Conservation (phyloP, 192 early-diverging fungal species). For the Entophlyctis luteolus region DNA sequence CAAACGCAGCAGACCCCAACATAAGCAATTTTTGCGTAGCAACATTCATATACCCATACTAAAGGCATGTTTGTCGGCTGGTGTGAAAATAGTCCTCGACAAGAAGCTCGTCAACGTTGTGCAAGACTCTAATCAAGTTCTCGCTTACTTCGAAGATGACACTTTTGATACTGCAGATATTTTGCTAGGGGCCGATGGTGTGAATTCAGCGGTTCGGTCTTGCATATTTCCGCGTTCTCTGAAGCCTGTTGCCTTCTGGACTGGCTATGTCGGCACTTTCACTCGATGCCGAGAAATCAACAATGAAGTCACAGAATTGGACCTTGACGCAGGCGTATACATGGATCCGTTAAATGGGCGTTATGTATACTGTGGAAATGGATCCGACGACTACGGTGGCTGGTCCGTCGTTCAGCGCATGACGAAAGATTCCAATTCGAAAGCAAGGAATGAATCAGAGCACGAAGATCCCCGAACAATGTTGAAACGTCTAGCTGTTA, state of each 20-base stretch:
- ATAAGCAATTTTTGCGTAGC: neutral
- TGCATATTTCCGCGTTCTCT: conserved; percentile 31
- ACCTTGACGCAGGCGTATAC: neutral
- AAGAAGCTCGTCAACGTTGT: neutral
- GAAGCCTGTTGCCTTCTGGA: neutral
- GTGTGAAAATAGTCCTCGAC: neutral
- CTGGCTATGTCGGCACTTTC: neutral
- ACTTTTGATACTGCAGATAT: neutral
- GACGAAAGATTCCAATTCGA: neutral
- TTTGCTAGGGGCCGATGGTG: conserved; percentile 17
- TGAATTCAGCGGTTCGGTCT: neutral
- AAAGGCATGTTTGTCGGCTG: neutral
- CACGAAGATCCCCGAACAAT: neutral
- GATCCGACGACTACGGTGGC: neutral
- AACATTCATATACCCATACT: neutral
- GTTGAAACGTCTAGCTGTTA: neutral
- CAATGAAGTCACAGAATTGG: neutral
- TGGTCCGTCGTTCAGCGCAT: neutral
- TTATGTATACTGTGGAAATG: neutral
- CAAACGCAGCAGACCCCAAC: neutral
- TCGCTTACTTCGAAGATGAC: conserved; percentile 14
- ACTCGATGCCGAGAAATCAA: too few relatives aligned
- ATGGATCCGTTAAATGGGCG: neutral
- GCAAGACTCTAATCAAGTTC: neutral
- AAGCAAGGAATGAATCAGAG: neutral